phyloP scores from a whole-genome alignment of 2,329 filamentous ascomycete genomes.

The Celoporthe dispersa region DNA sequence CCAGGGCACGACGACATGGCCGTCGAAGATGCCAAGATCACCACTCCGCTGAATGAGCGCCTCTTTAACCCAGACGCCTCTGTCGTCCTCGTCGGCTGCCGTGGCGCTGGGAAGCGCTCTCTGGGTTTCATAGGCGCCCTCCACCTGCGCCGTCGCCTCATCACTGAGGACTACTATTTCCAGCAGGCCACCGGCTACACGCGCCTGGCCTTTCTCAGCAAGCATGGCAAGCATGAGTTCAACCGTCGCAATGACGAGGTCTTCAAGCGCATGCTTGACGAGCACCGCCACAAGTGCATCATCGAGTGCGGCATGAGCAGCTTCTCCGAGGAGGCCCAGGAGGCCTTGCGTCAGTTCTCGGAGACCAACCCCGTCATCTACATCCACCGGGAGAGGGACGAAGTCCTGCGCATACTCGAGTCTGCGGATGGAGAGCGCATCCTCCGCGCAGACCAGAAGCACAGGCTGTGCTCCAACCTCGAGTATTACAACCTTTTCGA shows the following conservation, averaged over 20 bases:
- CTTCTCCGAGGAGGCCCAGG: constrained; percentile 63
- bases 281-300: constrained; percentile 64
- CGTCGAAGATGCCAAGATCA: constrained; percentile 30
- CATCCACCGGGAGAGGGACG: constrained; percentile 66
- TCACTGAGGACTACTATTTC: constrained; percentile 72
- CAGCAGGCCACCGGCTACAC: constrained; percentile 65
- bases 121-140: constrained; percentile 74
- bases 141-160: constrained; percentile 66
- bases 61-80: constrained; percentile 65
- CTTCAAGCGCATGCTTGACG: constrained; percentile 62
- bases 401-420: constrained; percentile 63
- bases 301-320: constrained; percentile 72
- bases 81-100: constrained; percentile 72
- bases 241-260: constrained; percentile 64
- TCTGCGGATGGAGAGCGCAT: constrained; percentile 59
- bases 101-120: constrained; percentile 73
- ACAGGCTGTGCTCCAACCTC: constrained; percentile 68
- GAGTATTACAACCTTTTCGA: constrained; percentile 73
- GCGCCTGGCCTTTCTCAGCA: constrained; percentile 62
- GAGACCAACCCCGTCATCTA: constrained; percentile 72
- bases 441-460: constrained; percentile 57
- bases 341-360: constrained; percentile 62
- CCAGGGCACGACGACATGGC: constrained; percentile 35
- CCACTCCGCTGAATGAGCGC: constrained; percentile 43
- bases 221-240: constrained; percentile 65